Conservation (phyloP, 805 yeast species). For the Candida ficus region DNA sequence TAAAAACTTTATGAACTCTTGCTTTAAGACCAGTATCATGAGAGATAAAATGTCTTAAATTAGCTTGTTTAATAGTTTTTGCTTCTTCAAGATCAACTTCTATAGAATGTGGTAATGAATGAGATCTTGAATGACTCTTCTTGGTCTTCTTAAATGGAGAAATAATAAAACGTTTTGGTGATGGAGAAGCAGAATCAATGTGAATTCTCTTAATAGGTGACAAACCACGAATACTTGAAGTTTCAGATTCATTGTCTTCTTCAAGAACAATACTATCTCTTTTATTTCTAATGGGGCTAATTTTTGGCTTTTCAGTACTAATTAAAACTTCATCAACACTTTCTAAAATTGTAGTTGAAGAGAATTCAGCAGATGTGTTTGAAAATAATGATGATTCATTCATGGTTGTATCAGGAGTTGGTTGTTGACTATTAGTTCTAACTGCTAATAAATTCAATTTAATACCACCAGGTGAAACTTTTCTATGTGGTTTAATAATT, state of each 20-base stretch:
- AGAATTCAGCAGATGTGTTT: background rate
- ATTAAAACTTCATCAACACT: background rate
- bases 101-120: constrained; percentile 8
- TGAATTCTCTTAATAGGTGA: background rate
- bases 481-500: background rate
- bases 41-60: constrained; percentile 23
- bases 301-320: background rate
- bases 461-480: constrained; percentile 1
- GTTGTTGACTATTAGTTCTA: constrained; percentile 4
- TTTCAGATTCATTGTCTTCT: no score
- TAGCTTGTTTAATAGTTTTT: constrained; percentile 1
- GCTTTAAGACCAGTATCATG: constrained; percentile 23
- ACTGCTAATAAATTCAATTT: constrained; percentile 10
- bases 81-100: background rate
- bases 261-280: no score
- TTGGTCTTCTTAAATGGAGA: background rate
- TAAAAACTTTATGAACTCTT: background rate
- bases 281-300: no score
- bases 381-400: constrained; percentile 8
- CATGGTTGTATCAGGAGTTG: constrained; percentile 16
- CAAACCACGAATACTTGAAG: no score
- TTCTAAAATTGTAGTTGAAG: background rate
- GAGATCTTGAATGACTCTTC: constrained; percentile 4
- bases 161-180: background rate
- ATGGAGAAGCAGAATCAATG: no score